phyloP scores from a whole-genome alignment of 805 yeast species.

The Candida insectalens region DNA sequence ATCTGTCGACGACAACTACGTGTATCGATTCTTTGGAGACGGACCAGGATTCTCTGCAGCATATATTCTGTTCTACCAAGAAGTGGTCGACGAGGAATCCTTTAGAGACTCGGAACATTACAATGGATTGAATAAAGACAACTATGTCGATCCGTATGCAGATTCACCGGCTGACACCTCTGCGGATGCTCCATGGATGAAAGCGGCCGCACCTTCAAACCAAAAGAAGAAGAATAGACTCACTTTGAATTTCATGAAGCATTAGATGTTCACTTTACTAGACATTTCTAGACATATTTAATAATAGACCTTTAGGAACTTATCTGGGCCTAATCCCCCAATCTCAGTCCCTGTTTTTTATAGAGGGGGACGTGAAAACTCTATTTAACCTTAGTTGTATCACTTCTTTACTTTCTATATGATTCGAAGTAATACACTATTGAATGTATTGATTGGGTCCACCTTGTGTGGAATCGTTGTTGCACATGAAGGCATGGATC shows the following conservation, averaged over 20 bases:
- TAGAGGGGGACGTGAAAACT: too few relatives aligned
- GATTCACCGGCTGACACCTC: not conserved
- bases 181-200: not conserved
- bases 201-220: too few relatives aligned
- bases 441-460: too few relatives aligned
- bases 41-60: slow-evolving; percentile 86
- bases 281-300: too few relatives aligned
- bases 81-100: slow-evolving; percentile 32
- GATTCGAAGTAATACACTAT: too few relatives aligned
- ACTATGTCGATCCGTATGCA: not conserved
- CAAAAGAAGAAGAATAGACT: slow-evolving; percentile 7
- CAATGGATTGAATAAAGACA: slow-evolving; percentile 19
- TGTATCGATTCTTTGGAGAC: slow-evolving; percentile 80
- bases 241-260: slow-evolving; percentile 10
- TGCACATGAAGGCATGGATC: too few relatives aligned
- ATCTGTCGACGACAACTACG: slow-evolving; percentile 72
- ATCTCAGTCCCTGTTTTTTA: too few relatives aligned
- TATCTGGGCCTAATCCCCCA: too few relatives aligned
- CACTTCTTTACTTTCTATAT: too few relatives aligned
- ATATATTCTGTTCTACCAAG: slow-evolving; percentile 76
- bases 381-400: too few relatives aligned
- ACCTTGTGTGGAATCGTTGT: too few relatives aligned
- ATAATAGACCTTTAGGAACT: not conserved
- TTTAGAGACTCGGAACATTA: slow-evolving; percentile 20
- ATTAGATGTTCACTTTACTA: not conserved